Conservation (phyloP, 306 rosid species). For the Pterocarpus macrocarpus region DNA sequence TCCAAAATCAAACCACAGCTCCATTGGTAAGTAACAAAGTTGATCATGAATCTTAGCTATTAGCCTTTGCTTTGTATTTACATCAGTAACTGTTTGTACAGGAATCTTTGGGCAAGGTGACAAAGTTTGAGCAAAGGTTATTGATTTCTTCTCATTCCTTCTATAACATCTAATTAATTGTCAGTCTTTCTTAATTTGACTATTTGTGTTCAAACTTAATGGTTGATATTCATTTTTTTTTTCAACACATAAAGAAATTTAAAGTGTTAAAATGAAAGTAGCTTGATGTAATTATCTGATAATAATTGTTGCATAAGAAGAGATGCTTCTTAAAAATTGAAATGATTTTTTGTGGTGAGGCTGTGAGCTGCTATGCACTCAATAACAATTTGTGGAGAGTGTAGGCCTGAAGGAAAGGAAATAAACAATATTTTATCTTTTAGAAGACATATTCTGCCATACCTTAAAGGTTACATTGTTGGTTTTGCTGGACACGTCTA, state of each 20-base stretch:
- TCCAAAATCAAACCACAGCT: no score
- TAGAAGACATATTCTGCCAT: no score
- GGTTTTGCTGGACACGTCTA: no score
- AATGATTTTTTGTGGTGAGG: neutral
- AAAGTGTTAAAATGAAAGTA: neutral
- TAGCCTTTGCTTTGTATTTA: slow-evolving; percentile 30
- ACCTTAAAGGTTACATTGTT: no score
- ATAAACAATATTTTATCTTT: no score
- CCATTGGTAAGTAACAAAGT: slow-evolving; percentile 54
- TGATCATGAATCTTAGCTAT: slow-evolving; percentile 20
- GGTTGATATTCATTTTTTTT: neutral
- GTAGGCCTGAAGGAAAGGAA: no score
- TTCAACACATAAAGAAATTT: slow-evolving; percentile 8
- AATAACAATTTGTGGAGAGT: no score
- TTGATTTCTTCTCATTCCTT: neutral
- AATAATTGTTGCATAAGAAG: neutral
- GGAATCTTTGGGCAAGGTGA: slow-evolving; percentile 9
- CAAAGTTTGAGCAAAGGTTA: neutral
- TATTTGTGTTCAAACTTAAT: neutral
- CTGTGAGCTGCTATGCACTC: no score
- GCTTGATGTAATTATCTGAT: neutral
- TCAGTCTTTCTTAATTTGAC: slow-evolving; percentile 15
- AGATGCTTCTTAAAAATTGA: neutral
- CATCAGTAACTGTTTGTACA: slow-evolving; percentile 5
- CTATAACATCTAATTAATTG: neutral